Evolutionary conservation across 371 early-diverging fungal species (phyloP).

Genomic region (Syncephalastrum racemosum): DNA sequence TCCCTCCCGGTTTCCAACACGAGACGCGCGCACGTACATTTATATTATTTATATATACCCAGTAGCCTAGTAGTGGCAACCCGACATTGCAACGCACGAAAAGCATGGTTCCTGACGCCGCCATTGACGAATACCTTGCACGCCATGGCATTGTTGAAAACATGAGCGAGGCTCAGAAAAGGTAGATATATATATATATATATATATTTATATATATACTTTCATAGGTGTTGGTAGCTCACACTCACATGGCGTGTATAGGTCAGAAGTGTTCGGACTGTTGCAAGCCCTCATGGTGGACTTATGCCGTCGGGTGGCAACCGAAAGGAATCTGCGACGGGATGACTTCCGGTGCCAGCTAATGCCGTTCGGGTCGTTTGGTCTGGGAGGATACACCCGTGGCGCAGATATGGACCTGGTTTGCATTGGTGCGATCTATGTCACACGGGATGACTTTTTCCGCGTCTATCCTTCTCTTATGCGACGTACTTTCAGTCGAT

Average conservation of each 20-base stretch:
- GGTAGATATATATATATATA: too few species aligned
- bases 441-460: constrained; percentile 25
- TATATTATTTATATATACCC: too few species aligned
- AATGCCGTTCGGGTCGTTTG: constrained; percentile 44
- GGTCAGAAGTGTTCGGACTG: constrained; percentile 3
- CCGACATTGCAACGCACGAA: too few species aligned
- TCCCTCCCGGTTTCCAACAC: too few species aligned
- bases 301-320: constrained; percentile 3
- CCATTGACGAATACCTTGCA: not conserved
- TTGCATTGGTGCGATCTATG: constrained; percentile 18
- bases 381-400: constrained; percentile 28
- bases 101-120: too few species aligned
- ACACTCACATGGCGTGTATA: too few species aligned
- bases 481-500: not conserved
- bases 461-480: constrained; percentile 19
- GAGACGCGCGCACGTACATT: too few species aligned
- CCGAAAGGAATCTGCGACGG: constrained; percentile 1
- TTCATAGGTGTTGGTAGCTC: too few species aligned
- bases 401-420: constrained; percentile 47
- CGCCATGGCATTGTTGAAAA: not conserved
- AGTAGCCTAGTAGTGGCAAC: too few species aligned
- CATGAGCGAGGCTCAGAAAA: not conserved
- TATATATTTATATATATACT: too few species aligned
- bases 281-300: constrained; percentile 8
- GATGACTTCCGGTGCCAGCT: constrained; percentile 22